A percentile compares a stretch with the other conserved stretches of the same genome.
phyloP scores from a whole-genome alignment of 2,329 filamentous ascomycete species.

The Blastomyces emzantsi region DNA sequence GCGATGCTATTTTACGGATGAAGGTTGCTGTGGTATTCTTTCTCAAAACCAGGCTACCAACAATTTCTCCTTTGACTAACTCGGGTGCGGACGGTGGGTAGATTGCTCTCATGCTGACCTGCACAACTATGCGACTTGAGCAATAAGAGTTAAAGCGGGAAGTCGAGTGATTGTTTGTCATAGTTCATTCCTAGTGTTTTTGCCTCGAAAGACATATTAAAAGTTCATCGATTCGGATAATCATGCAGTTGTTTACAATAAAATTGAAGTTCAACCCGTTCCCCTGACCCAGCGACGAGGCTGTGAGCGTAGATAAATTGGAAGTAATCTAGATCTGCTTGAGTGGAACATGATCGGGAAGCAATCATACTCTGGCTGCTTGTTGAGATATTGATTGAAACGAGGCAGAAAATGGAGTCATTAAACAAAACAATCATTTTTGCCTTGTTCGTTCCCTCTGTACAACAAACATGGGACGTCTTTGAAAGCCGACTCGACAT shows the following conservation, averaged over 20 bases:
- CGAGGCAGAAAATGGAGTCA: not conserved
- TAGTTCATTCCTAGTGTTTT: not conserved
- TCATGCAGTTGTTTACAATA: too few relatives aligned
- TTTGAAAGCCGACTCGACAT: not conserved
- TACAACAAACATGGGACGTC: not conserved
- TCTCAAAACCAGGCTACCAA: not conserved
- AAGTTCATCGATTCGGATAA: not conserved
- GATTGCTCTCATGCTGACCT: not conserved
- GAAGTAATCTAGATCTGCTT: not conserved
- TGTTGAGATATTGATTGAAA: not conserved
- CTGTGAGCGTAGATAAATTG: not conserved
- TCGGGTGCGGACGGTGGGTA: not conserved
- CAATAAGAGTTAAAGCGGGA: not conserved
- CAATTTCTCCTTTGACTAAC: not conserved
- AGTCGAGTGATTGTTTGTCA: not conserved
- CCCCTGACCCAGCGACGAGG: not conserved
- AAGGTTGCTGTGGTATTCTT: not conserved
- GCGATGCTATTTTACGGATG: not conserved
- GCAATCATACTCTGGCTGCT: not conserved
- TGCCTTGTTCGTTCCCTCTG: not conserved
- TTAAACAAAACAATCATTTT: not conserved
- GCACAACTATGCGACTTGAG: not conserved
- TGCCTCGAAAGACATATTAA: not conserved
- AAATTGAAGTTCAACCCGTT: not conserved
- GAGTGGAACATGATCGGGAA: not conserved